phyloP scores from a whole-genome alignment of 345 rosid species.

The Abelmoschus esculentus region DNA sequence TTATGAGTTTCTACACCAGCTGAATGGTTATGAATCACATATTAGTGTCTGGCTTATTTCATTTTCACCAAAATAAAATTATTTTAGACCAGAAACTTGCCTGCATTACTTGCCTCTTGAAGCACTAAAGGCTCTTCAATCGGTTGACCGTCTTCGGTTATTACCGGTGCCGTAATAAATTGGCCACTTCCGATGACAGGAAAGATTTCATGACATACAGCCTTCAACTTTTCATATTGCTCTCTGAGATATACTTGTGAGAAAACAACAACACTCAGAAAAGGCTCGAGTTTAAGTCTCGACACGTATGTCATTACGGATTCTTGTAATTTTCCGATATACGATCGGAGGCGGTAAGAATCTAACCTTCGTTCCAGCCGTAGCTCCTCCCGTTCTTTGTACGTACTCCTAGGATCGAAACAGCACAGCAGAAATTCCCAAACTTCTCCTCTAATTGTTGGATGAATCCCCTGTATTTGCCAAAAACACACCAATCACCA shows the following conservation, averaged over 20 bases:
- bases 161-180: constrained; percentile 82
- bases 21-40: constrained; percentile 17
- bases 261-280: neutral
- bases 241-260: constrained; percentile 31
- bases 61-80: constrained; percentile 8
- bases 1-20: constrained; percentile 17
- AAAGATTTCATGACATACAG: constrained; percentile 62
- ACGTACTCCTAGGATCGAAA: constrained; percentile 84
- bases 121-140: constrained; percentile 74
- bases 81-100: constrained; percentile 19
- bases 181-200: constrained; percentile 90
- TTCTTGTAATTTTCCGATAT: too few relatives aligned
- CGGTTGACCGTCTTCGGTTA: constrained; percentile 80
- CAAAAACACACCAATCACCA: neutral
- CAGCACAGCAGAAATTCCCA: constrained; percentile 97
- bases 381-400: constrained; percentile 75
- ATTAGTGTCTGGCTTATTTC: neutral
- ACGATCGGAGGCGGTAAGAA: neutral
- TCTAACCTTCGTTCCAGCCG: constrained; percentile 65
- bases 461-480: constrained; percentile 77
- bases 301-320: too few relatives aligned
- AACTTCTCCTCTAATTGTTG: constrained; percentile 97
- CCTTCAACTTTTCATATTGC: constrained; percentile 75
- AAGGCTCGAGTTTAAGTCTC: neutral
- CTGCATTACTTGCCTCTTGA: constrained; percentile 48